Conservation (phyloP, 768 basidiomycete species). For the Mycena haematopus region DNA sequence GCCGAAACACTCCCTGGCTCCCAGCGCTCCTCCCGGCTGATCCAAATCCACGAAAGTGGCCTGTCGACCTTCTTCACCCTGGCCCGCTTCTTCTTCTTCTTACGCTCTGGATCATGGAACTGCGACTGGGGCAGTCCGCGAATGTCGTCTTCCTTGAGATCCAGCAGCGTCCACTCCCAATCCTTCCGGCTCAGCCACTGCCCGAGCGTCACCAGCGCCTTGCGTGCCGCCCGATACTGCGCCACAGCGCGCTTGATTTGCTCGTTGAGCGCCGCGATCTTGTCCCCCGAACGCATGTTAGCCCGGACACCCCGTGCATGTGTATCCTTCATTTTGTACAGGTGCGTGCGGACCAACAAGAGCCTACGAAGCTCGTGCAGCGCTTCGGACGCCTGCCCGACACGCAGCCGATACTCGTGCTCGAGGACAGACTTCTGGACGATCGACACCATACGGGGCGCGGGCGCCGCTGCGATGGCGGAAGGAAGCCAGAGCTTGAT, state of each 20-base stretch:
- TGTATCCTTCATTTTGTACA: conserved; percentile 5
- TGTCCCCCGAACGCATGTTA: too few species aligned
- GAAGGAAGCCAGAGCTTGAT: conserved; percentile 35
- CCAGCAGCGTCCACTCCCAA: conserved; percentile 32
- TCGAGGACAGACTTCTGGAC: conserved; percentile 1
- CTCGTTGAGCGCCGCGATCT: conserved; percentile 8
- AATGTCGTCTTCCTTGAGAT: conserved; percentile 10
- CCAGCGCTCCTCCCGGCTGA: too few species aligned
- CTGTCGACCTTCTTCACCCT: not conserved
- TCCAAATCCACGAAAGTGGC: too few species aligned
- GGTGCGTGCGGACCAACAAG: not conserved
- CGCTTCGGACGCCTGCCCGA: conserved; percentile 20
- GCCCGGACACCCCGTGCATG: too few species aligned
- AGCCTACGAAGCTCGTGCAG: conserved; percentile 27
- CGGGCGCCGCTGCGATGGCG: not conserved
- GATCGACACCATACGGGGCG: not conserved
- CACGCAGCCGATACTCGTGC: conserved; percentile 8
- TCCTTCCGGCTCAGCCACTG: conserved; percentile 18
- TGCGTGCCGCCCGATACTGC: not conserved
- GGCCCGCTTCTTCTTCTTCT: not conserved
- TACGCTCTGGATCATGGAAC: conserved; percentile 1
- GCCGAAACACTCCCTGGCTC: too few species aligned
- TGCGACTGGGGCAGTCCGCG: conserved; percentile 2
- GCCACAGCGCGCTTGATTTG: not conserved
- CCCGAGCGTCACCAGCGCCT: conserved; percentile 3